Evolutionary conservation across 768 basidiomycete genomes (phyloP), one percentile per base, ranked within the genome.

Genomic region (Rhodotorula diobovata): DNA sequence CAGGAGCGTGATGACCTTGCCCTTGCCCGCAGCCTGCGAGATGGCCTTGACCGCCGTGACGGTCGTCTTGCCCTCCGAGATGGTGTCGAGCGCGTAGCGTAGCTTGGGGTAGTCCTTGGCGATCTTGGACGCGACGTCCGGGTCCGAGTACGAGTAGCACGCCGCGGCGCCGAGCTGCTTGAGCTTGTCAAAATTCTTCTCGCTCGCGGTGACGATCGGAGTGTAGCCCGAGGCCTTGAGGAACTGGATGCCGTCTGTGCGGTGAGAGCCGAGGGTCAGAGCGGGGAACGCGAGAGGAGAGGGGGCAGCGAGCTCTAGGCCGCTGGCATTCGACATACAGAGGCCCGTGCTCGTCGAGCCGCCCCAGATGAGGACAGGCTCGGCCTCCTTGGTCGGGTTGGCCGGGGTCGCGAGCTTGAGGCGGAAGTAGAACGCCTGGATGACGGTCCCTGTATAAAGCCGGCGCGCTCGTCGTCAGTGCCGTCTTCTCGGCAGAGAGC

Each of bases 201-300:
- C 78, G 1, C 84, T 84, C 9, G 83, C 81, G 34, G 83, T 84
- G 14, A 84, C 81, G 30, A 84, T 79, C 57, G 85, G 82, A 35
- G 80, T 80, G 67, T 84, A 80, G 25, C 85, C 85, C 0, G 82
- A 75, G 7, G 82, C 76, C 46, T 81, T 81, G 4, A 82, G 81
- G 25, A 85, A 80, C 71, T 83, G 82, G 28, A 85, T 79, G 0
- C 82, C 82, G 51, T 75, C 70, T 71, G 37, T 50, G 7, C 12
- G 30, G 6, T 4, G 8, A 28, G 28, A 11, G 14, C 4, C 20
- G 3, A 2, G 20, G n/a, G 35, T 25, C 14, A 62, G 15, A 23
- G n/a, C n/a, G n/a, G 7, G 43, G n/a, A 1, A n/a, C 9, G 8
- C 9, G 14, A 43, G 4, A 0, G 2, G 15, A 20, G 45, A 8